Evolutionary conservation across 2,329 filamentous ascomycete genomes (phyloP).

Genomic region (Ophiostoma sp.): DNA sequence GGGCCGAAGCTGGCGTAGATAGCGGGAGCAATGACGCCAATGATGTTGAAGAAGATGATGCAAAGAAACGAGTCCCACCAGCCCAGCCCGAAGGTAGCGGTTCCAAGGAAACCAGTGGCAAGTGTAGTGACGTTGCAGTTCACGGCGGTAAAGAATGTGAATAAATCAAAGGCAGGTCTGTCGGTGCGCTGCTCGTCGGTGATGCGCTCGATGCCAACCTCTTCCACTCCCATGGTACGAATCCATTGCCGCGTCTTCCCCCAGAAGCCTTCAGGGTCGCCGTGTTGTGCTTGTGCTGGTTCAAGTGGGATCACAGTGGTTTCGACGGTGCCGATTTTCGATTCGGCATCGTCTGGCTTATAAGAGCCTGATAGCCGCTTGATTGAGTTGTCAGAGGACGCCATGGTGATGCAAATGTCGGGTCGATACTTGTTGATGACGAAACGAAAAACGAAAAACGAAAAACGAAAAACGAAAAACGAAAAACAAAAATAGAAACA

Average conservation of each 20-base stretch:
- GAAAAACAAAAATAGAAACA: background rate
- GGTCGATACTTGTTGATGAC: background rate
- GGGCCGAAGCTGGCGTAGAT: constrained; percentile 6
- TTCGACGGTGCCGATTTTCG: background rate
- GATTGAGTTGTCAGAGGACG: background rate
- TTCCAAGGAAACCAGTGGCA: constrained; percentile 3
- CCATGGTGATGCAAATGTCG: background rate
- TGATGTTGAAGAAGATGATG: constrained; percentile 6
- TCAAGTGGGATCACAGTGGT: background rate
- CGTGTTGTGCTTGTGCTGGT: background rate
- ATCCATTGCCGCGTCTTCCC: background rate
- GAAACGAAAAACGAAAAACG: background rate
- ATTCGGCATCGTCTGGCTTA: background rate
- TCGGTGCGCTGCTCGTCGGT: constrained; percentile 4
- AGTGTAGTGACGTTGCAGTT: constrained; percentile 9
- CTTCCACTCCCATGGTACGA: constrained; percentile 3
- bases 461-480: background rate
- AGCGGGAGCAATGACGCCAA: background rate
- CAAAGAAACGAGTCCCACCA: constrained; percentile 6
- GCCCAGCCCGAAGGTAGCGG: background rate
- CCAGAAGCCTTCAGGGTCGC: background rate
- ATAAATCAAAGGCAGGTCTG: background rate
- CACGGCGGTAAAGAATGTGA: background rate
- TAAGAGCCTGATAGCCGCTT: background rate
- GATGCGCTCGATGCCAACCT: constrained; percentile 10